These are phyloP conservation scores for Leccinum fuscescens DNA, from an alignment of 1,284 basidiomycete species.

Conservation along the genomic window DNA sequence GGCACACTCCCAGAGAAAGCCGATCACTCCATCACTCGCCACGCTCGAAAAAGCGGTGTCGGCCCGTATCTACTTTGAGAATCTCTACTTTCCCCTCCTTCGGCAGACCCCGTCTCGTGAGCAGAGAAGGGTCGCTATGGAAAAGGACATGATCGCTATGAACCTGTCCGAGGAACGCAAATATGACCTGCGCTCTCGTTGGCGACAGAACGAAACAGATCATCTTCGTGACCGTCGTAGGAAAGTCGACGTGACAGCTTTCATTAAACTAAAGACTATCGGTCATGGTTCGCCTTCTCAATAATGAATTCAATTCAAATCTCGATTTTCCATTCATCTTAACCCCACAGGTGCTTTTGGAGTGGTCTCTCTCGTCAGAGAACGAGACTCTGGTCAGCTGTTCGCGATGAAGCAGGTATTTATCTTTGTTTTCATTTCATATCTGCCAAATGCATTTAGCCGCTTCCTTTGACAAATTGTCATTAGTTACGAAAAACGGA, in stretches of 20 bases:
- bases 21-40: slow-evolving; percentile 78
- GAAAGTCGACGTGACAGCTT: slow-evolving; percentile 82
- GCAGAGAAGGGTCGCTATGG: slow-evolving; percentile 80
- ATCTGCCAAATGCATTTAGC: slow-evolving; percentile 28
- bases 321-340: slow-evolving; percentile 27
- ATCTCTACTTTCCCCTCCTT: slow-evolving; percentile 90
- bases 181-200: slow-evolving; percentile 68
- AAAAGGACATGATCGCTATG: slow-evolving; percentile 80
- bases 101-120: slow-evolving; percentile 83
- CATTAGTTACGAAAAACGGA: slow-evolving; percentile 87
- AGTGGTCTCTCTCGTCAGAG: slow-evolving; percentile 89
- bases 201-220: slow-evolving; percentile 86
- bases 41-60: slow-evolving; percentile 94
- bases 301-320: slow-evolving; percentile 24
- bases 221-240: slow-evolving; percentile 82
- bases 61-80: slow-evolving; percentile 94
- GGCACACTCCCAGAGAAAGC: slow-evolving; percentile 38
- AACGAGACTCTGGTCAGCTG: slow-evolving; percentile 74
- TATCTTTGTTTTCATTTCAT: slow-evolving; percentile 29
- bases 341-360: slow-evolving; percentile 81
- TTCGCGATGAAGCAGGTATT: slow-evolving; percentile 95
- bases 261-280: slow-evolving; percentile 91
- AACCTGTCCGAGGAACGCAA: slow-evolving; percentile 71
- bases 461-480: slow-evolving; percentile 22
- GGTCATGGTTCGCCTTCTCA: slow-evolving; percentile 72